Evolutionary conservation across 1,284 basidiomycete species (phyloP).

Genomic region (Golubevia pallescens): DNA sequence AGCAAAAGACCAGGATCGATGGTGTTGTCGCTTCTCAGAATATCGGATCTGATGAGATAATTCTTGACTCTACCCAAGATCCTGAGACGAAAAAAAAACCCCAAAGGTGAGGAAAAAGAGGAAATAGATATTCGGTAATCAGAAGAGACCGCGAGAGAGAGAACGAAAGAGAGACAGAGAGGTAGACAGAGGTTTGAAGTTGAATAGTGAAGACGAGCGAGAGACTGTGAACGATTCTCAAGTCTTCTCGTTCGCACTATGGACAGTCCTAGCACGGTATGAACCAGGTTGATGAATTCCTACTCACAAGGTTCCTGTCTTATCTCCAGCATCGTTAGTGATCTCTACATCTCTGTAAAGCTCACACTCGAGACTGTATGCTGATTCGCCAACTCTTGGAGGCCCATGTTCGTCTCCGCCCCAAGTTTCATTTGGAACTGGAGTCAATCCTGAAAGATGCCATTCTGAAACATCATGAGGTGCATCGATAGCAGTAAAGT

Average conservation of each 20-base stretch:
- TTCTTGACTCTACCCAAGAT: constrained; percentile 14
- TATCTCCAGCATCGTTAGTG: not conserved
- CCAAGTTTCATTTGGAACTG: constrained; percentile 48
- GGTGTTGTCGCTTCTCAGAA: not conserved
- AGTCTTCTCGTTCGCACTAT: too few relatives aligned
- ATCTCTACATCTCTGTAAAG: not conserved
- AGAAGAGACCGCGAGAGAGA: constrained; percentile 3
- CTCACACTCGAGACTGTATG: constrained; percentile 15
- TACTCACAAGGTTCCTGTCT: not conserved
- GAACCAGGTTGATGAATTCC: too few relatives aligned
- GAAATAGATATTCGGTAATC: not conserved
- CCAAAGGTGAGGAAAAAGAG: constrained; percentile 2
- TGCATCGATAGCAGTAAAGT: constrained; percentile 73
- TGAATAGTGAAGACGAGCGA: not conserved
- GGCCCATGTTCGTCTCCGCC: constrained; percentile 55
- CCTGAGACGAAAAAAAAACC: constrained; percentile 2
- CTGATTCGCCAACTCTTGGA: constrained; percentile 74
- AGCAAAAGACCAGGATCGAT: not conserved
- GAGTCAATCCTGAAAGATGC: constrained; percentile 75
- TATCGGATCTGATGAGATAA: not conserved
- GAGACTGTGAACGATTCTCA: too few relatives aligned
- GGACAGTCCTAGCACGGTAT: too few relatives aligned
- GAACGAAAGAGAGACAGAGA: constrained; percentile 2
- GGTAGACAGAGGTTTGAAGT: not conserved
- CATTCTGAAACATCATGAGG: constrained; percentile 75